phyloP scores from a whole-genome alignment of 2,329 filamentous ascomycete genomes.

The Phoma sp. region DNA sequence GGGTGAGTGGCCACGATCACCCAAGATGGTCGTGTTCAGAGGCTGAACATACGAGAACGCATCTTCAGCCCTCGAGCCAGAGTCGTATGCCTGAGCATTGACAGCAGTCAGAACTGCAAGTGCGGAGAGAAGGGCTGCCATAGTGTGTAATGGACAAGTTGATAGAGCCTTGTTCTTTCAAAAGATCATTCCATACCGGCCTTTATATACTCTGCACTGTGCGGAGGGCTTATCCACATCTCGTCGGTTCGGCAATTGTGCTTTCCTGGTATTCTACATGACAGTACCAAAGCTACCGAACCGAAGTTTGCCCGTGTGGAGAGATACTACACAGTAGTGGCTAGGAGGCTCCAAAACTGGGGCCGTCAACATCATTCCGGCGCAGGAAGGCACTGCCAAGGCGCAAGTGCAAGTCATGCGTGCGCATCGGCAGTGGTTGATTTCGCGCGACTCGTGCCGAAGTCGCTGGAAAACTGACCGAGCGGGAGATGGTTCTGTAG shows the following conservation, averaged over 20 bases:
- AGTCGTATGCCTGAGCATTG: constrained; percentile 35
- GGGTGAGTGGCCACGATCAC: constrained; percentile 38
- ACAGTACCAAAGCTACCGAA: constrained; percentile 8
- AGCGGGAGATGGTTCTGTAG: background rate
- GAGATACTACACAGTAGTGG: constrained; percentile 18
- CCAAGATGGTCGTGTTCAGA: constrained; percentile 39
- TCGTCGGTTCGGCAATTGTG: constrained; percentile 12
- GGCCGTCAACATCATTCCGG: constrained; percentile 24
- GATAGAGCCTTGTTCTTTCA: constrained; percentile 20
- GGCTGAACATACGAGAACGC: constrained; percentile 42
- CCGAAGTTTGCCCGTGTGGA: constrained; percentile 36
- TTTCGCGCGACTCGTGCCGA: constrained; percentile 8
- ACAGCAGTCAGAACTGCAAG: constrained; percentile 32
- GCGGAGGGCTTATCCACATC: constrained; percentile 4
- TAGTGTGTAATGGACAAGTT: constrained; percentile 25
- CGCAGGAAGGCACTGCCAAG: constrained; percentile 32
- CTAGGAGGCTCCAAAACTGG: constrained; percentile 14
- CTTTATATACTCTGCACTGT: constrained; percentile 30
- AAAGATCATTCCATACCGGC: constrained; percentile 9
- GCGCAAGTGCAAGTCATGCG: constrained; percentile 22
- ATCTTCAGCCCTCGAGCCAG: constrained; percentile 24
- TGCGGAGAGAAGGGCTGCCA: constrained; percentile 36
- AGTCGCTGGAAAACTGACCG: background rate
- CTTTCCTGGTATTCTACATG: background rate
- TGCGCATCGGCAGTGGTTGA: constrained; percentile 14